A percentile compares a stretch with the other conserved stretches of the same genome.
phyloP scores from a whole-genome alignment of 2,329 filamentous ascomycete species.

The Arthrinium phaeospermum region DNA sequence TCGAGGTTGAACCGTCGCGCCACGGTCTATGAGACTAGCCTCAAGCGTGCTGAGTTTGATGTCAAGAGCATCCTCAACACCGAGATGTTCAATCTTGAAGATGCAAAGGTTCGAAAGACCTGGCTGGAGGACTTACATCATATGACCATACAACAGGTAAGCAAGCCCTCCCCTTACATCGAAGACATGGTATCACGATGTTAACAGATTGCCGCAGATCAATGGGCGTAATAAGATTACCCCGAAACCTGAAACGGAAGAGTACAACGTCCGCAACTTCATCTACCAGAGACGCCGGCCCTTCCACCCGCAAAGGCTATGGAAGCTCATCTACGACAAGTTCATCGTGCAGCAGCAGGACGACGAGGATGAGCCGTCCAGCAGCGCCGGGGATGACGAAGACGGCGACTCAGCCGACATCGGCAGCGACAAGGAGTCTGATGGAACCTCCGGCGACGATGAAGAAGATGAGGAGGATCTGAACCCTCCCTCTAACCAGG shows the following conservation, averaged over 20 bases:
- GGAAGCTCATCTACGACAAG: conserved; percentile 51
- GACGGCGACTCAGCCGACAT: conserved; percentile 41
- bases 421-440: conserved; percentile 32
- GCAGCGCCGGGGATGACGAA: conserved; percentile 14
- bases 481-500: conserved; percentile 40
- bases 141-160: conserved; percentile 66
- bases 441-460: background rate
- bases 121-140: conserved; percentile 75
- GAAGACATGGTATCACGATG: background rate
- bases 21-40: conserved; percentile 66
- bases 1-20: conserved; percentile 69
- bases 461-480: conserved; percentile 32
- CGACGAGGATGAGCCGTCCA: conserved; percentile 38
- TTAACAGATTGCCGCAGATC: conserved; percentile 35
- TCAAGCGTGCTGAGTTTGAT: conserved; percentile 58
- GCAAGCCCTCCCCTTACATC: conserved; percentile 32
- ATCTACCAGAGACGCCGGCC: conserved; percentile 68
- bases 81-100: conserved; percentile 66
- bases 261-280: conserved; percentile 75
- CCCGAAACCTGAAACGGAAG: conserved; percentile 73
- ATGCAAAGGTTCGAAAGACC: conserved; percentile 68
- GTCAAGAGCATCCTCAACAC: conserved; percentile 70
- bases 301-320: conserved; percentile 55
- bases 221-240: conserved; percentile 59
- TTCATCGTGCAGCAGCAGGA: conserved; percentile 55